phyloP scores from a whole-genome alignment of 2,329 filamentous ascomycete genomes.

The Berkeleyomyces basicola region DNA sequence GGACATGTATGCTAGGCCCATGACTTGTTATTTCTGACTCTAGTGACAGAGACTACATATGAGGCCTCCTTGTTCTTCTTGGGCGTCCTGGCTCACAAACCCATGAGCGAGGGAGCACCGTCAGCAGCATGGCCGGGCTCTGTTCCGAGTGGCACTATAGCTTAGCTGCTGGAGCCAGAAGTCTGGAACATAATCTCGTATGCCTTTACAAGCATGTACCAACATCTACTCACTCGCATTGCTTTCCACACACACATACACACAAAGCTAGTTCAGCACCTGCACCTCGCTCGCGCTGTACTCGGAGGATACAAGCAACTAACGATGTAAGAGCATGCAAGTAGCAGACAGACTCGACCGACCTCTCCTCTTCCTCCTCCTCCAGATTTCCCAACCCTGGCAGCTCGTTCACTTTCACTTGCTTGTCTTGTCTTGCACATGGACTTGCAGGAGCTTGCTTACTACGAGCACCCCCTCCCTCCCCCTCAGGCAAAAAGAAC shows the following conservation, averaged over 20 bases:
- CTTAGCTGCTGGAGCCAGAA: not conserved
- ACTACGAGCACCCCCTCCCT: not conserved
- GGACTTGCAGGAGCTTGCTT: not conserved
- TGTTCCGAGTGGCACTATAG: not conserved
- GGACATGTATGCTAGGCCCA: not conserved
- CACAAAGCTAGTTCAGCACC: not conserved
- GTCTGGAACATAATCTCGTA: not conserved
- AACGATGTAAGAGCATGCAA: too few species aligned
- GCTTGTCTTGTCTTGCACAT: not conserved
- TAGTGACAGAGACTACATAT: not conserved
- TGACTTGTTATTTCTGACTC: not conserved
- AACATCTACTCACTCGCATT: too few species aligned
- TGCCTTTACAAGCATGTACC: not conserved
- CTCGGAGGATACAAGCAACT: too few species aligned
- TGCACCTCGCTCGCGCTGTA: not conserved
- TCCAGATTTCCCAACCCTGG: not conserved
- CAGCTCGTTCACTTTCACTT: not conserved
- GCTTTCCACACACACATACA: not conserved
- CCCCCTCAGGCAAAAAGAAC: not conserved
- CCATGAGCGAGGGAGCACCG: not conserved
- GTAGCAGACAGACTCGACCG: not conserved
- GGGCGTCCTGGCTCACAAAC: not conserved
- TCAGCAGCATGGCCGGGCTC: not conserved
- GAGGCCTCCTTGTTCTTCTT: not conserved
- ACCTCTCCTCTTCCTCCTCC: not conserved